Evolutionary conservation across 2,329 filamentous ascomycete genomes (phyloP).

Genomic region (Fusarium chuoi): DNA sequence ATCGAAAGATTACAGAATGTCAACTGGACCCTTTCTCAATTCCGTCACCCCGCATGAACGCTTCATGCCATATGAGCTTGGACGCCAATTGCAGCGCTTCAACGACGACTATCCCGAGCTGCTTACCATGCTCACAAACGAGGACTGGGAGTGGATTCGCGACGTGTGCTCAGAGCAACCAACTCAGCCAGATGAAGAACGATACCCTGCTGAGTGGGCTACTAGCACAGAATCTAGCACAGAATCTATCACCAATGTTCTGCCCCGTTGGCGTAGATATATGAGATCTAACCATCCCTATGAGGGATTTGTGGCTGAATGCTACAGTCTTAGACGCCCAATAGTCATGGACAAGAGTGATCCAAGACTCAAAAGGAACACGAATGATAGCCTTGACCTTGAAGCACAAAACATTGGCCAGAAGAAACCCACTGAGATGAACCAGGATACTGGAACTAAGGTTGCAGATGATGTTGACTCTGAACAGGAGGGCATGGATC

Average conservation of each 20-base stretch:
- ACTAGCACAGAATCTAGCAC: not conserved
- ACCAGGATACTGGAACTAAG: not conserved
- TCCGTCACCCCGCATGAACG: not conserved
- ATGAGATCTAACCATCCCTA: not conserved
- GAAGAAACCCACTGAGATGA: accelerated
- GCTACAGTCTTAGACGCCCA: accelerated
- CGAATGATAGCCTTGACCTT: accelerated
- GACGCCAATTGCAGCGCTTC: not conserved
- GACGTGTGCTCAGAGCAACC: not conserved
- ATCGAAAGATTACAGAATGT: not conserved
- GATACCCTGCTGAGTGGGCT: not conserved
- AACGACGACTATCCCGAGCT: not conserved
- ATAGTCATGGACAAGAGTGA: not conserved
- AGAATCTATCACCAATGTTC: not conserved
- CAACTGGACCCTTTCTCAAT: not conserved
- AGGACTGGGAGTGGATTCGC: not conserved
- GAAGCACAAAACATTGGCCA: accelerated
- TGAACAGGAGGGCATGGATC: not conserved
- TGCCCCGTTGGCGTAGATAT: not conserved
- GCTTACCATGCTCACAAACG: not conserved
- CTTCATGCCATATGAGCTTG: not conserved
- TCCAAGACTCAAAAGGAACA: too few species aligned
- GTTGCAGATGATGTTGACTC: not conserved
- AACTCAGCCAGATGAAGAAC: not conserved
- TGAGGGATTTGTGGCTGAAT: not conserved